Conservation (phyloP, 352 stramenopile species). For the Phytophthora niederhauseri region DNA sequence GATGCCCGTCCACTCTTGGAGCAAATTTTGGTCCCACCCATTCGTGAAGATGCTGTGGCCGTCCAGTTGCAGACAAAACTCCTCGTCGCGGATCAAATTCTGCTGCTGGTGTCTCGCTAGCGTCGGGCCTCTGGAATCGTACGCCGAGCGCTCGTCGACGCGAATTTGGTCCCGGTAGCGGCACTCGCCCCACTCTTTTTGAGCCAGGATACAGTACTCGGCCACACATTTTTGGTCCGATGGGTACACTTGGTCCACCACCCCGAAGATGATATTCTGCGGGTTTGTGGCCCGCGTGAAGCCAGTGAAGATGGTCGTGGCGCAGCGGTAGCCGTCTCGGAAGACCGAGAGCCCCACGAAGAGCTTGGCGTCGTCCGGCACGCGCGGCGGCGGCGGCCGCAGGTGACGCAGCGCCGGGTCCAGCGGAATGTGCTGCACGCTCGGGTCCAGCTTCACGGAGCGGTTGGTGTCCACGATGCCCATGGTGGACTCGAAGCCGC, state of each 20-base stretch:
- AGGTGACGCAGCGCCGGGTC: slow-evolving; percentile 35
- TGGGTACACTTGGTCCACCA: slow-evolving; percentile 79
- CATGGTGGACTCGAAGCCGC: slow-evolving; percentile 47
- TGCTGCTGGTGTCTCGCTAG: slow-evolving; percentile 78
- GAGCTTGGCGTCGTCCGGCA: slow-evolving; percentile 43
- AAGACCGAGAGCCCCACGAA: slow-evolving; percentile 82
- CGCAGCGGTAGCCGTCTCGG: slow-evolving; percentile 73
- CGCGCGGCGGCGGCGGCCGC: slow-evolving; percentile 52
- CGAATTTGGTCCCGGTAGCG: slow-evolving; percentile 64
- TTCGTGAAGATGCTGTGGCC: slow-evolving; percentile 88
- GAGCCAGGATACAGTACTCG: slow-evolving; percentile 75
- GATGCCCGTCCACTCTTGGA: slow-evolving; percentile 67
- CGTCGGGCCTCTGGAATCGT: slow-evolving; percentile 75
- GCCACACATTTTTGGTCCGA: slow-evolving; percentile 67
- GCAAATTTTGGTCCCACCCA: slow-evolving; percentile 69
- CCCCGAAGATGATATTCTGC: slow-evolving; percentile 68
- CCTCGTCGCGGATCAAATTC: slow-evolving; percentile 66
- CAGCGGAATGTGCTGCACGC: slow-evolving; percentile 71
- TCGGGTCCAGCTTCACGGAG: slow-evolving; percentile 56
- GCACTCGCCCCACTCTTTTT: slow-evolving; percentile 58
- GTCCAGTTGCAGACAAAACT: slow-evolving; percentile 86
- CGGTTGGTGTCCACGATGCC: slow-evolving; percentile 58
- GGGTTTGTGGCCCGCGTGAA: slow-evolving; percentile 63
- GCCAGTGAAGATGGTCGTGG: slow-evolving; percentile 74
- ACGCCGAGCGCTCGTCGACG: slow-evolving; percentile 65